Evolutionary conservation across 495 filamentous ascomycete species (phyloP), one percentile per base, ranked within the genome.

Genomic region (Podospora pseudoanserina): DNA sequence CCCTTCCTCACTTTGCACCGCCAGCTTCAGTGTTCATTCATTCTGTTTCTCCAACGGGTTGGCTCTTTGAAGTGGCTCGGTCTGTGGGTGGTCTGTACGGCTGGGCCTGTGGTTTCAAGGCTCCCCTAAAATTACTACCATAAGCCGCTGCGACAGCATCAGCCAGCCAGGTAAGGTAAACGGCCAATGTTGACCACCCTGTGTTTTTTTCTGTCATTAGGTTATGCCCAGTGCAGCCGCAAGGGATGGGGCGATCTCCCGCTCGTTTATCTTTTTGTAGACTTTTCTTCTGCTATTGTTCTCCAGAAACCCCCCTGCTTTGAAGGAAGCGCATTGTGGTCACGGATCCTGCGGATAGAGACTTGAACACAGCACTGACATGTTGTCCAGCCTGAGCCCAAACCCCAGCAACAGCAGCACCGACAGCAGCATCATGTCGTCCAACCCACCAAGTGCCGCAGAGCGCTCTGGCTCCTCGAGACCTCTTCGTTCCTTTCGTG

Each of bases 401-500:
- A 58, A 20, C 67, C 64, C 34, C 23, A 70, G 61, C 57, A 63
- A 60, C 58, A 72, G 63, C 65, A 56, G 4, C 67, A 60, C 34
- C 15, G 68, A 44, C 57, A 63, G 58, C 59, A 72, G 65, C 65
- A 65, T 56, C 59, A 74, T 74, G 75, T 67, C 74, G 18, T 71
- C 74, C 53, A 72, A 70, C 59, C 26, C 65, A 20, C 34, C 69
- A 18, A 44, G 30, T 63, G n/a, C 70, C 27, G 55, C 70, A 5
- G 57, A 66, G 20, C 68, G 68, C 44, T 61, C 73, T 16, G 72
- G 65, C 59, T 70, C 73, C 32, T 66, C 74, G 54, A 67, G 76
- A 56, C 60, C 76, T 18, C 65, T 73, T 20, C 66, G 72, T 6
- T 78, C 76, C 5, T 76, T 77, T 28, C 70, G 64, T 16, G 70